Percentiles rank a stretch among this genome's conserved stretches.
These are phyloP conservation scores for Colletotrichum navitas DNA, from an alignment of 2,329 filamentous ascomycete genomes.

Conservation along the genomic window DNA sequence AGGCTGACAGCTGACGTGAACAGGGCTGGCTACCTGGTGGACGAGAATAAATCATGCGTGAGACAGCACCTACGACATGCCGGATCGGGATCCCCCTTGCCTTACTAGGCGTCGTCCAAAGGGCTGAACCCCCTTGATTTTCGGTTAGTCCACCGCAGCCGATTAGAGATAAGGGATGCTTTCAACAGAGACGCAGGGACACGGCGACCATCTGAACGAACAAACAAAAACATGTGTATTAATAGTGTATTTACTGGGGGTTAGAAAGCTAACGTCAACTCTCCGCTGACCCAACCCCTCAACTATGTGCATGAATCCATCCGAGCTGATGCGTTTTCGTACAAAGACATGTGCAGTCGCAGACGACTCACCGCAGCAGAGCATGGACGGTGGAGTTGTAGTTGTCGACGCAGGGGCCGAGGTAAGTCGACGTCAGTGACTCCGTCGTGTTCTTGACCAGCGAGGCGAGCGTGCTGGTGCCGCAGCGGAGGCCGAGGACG, in stretches of 20 bases:
- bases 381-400: constrained; percentile 41
- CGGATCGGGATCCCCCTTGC: neutral
- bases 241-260: constrained; percentile 9
- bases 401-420: constrained; percentile 48
- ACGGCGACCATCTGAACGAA: neutral
- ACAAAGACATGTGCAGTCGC: neutral
- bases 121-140: neutral
- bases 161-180: neutral
- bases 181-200: neutral
- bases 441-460: constrained; percentile 50
- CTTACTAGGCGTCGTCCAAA: neutral
- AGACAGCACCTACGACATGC: neutral
- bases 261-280: neutral
- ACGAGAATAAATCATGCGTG: neutral
- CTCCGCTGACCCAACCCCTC: neutral
- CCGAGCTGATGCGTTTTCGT: neutral
- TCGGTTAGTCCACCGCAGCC: neutral
- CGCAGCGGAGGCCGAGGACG: constrained; percentile 66
- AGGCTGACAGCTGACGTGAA: neutral
- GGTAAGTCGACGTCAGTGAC: constrained; percentile 47
- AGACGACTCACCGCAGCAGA: constrained; percentile 31
- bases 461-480: constrained; percentile 55
- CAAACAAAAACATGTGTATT: neutral
- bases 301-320: constrained; percentile 33
- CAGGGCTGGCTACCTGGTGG: neutral